These are phyloP conservation scores for Metschnikowia dekortorum DNA, from an alignment of 805 yeast species.

Conservation along the genomic window DNA sequence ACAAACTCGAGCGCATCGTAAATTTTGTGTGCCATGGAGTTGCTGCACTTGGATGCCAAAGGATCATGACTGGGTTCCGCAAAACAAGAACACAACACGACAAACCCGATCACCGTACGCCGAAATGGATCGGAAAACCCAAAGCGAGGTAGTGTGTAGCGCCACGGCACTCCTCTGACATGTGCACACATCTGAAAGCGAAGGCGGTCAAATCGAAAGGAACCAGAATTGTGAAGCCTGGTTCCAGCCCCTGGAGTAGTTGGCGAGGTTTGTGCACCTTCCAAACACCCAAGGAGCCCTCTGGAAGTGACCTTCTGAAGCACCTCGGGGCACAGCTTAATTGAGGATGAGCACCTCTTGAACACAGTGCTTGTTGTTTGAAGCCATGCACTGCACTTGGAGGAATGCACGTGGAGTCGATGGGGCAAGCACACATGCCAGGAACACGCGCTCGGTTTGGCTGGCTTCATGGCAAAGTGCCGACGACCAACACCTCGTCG, in stretches of 20 bases:
- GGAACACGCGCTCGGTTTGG: constrained; percentile 62
- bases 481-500: constrained; percentile 53
- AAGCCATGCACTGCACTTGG: constrained; percentile 51
- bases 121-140: constrained; percentile 56
- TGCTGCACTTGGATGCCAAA: constrained; percentile 35
- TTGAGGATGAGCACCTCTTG: constrained; percentile 54
- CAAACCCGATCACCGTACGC: constrained; percentile 58
- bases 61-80: constrained; percentile 36
- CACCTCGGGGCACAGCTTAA: constrained; percentile 65
- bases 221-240: constrained; percentile 43
- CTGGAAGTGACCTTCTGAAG: constrained; percentile 36
- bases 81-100: constrained; percentile 50
- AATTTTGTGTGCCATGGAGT: constrained; percentile 63
- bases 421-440: constrained; percentile 52
- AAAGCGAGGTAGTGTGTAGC: constrained; percentile 64
- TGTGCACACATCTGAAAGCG: constrained; percentile 68
- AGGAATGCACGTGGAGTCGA: constrained; percentile 52
- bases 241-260: constrained; percentile 60
- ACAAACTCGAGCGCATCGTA: constrained; percentile 44
- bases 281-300: constrained; percentile 54
- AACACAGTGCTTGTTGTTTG: constrained; percentile 55
- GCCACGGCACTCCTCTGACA: constrained; percentile 65
- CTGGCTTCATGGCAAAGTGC: constrained; percentile 51
- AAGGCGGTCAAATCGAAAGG: constrained; percentile 73
- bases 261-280: constrained; percentile 44